These are phyloP conservation scores for Elsinoe batatas DNA, from an alignment of 2,329 filamentous ascomycete species.

Conservation along the genomic window DNA sequence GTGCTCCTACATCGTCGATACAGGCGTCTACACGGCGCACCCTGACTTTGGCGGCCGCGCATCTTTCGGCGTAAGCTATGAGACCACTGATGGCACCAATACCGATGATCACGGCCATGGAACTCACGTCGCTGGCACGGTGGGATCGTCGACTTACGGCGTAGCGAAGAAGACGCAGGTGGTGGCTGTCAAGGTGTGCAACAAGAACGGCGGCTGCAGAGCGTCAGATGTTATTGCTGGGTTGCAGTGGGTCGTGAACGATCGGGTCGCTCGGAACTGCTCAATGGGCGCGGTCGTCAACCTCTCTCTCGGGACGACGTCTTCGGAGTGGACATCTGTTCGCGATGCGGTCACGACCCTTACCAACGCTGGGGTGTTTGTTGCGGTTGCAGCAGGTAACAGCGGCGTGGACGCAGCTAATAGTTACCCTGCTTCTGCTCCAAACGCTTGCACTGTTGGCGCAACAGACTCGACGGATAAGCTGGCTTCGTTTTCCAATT, in stretches of 20 bases:
- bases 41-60: slow-evolving; percentile 36
- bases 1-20: slow-evolving; percentile 43
- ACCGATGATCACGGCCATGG: slow-evolving; percentile 51
- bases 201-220: slow-evolving; percentile 36
- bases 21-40: slow-evolving; percentile 37
- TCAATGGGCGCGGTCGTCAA: slow-evolving; percentile 32
- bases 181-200: slow-evolving; percentile 44
- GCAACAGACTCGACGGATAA: slow-evolving; percentile 24
- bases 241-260: slow-evolving; percentile 37
- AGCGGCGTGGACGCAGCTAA: slow-evolving; percentile 22
- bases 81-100: slow-evolving; percentile 20
- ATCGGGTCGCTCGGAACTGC: slow-evolving; percentile 34
- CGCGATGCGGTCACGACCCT: slow-evolving; percentile 31
- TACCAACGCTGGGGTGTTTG: slow-evolving; percentile 30
- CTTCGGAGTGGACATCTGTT: slow-evolving; percentile 29
- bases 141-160: slow-evolving; percentile 50
- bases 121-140: slow-evolving; percentile 52
- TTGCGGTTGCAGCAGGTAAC: slow-evolving; percentile 31
- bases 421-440: slow-evolving; percentile 29
- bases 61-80: slow-evolving; percentile 32
- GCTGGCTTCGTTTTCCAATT: slow-evolving; percentile 32
- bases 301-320: slow-evolving; percentile 33
- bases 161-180: slow-evolving; percentile 49
- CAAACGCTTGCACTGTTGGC: slow-evolving; percentile 29
- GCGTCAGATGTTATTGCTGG: slow-evolving; percentile 41